These are phyloP conservation scores for Magnusiomyces magnusii DNA, from an alignment of 1,139 yeast species.

Conservation along the genomic window DNA sequence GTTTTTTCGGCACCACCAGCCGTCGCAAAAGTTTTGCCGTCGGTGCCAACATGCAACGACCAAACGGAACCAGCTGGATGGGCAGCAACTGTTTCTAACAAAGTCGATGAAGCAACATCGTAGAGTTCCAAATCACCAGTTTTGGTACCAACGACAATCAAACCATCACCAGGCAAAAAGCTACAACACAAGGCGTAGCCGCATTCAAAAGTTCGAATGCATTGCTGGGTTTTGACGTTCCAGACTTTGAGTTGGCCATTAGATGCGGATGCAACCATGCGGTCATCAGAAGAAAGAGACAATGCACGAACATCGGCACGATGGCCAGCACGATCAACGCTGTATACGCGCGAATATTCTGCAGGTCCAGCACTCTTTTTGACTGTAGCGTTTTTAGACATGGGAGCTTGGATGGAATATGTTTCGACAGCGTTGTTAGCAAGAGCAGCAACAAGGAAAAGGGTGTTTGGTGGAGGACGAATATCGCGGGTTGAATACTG, in stretches of 20 bases:
- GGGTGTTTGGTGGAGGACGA: constrained; percentile 1
- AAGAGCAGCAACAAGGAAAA: constrained; percentile 28
- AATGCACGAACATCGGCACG: constrained; percentile 81
- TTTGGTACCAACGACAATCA: constrained; percentile 86
- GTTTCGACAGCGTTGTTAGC: constrained; percentile 70
- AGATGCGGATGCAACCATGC: constrained; percentile 79
- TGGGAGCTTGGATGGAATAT: constrained; percentile 49
- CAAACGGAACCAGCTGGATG: constrained; percentile 63
- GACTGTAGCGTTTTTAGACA: constrained; percentile 34
- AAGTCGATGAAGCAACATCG: constrained; percentile 76
- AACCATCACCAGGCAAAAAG: constrained; percentile 86
- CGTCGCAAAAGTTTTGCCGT: constrained; percentile 77
- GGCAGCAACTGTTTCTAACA: constrained; percentile 57
- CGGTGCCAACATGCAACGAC: constrained; percentile 81
- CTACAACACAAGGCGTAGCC: constrained; percentile 80
- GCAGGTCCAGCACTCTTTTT: constrained; percentile 39
- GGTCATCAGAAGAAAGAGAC: constrained; percentile 74
- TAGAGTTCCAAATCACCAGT: constrained; percentile 77
- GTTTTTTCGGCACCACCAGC: constrained; percentile 85
- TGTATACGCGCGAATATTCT: constrained; percentile 45
- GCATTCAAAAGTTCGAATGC: constrained; percentile 79
- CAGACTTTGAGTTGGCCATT: constrained; percentile 84
- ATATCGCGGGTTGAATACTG: neutral
- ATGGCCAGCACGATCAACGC: constrained; percentile 76
- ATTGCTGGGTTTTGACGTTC: constrained; percentile 67